Evolutionary conservation across 2,329 filamentous ascomycete species (phyloP), one percentile per base, ranked within the genome.

Genomic region (Talaromyces marneffei): DNA sequence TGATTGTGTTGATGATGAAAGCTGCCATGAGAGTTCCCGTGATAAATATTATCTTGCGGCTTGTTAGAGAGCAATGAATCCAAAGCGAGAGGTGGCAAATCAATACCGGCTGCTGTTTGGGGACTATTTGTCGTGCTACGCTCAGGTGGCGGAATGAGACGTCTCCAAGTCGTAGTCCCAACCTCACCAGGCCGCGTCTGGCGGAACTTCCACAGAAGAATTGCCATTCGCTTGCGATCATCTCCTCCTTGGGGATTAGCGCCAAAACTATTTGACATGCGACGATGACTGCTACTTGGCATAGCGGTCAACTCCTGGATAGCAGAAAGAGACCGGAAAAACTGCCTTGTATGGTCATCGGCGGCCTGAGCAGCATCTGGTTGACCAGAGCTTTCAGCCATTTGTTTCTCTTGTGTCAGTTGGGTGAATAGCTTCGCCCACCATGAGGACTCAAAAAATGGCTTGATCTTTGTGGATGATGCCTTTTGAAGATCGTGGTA

Each of bases 201-300:
- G 6, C 74, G 75, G 66, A 80, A 80, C 57, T 75, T 78, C 78
- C 78, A 80, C 18, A 78, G 70, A 14, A 80, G 62, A 48, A 80
- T 72, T 2, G 76, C 76, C 69, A 79, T 75, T 27, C 75, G 69
- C 64, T 75, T 73, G 44, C 71, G 70, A 48, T 74, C 69, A 18
- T 69, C 69, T 12, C 63, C 64, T 23, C 53, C 46, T 27, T 53
- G 57, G 2, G 67, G 53, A n/a, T 67, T 66, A 9, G 63, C 59
- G 37, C 66, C 64, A 60, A 69, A 71, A 33, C 68, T 68, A 42
- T 66, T 70, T 1, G 72, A 69, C 10, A 71, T 61, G 8, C 70
- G 67, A 5, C 67, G 68, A 31, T 68, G 66, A 59, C 59, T 48
- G 7, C 44, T 67, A 31, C 67, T 62, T 29, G 71, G 66, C 1